Percentiles rank a stretch among this genome's conserved stretches.
phyloP scores from a whole-genome alignment of 805 yeast species.

The Saccharomycopsis javanensis region DNA sequence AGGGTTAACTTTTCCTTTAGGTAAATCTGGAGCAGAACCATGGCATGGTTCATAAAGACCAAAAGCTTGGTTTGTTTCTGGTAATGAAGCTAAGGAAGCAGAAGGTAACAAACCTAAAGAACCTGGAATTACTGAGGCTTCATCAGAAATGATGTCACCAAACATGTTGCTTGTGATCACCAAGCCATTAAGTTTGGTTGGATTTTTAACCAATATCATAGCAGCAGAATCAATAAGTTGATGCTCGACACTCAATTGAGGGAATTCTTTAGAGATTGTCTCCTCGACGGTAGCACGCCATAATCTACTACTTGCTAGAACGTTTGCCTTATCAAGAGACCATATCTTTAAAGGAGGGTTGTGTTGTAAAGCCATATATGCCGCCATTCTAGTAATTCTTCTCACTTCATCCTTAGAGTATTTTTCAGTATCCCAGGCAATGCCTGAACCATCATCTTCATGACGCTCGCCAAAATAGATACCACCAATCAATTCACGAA shows the following conservation, averaged over 20 bases:
- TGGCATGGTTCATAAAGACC: slow-evolving; percentile 98
- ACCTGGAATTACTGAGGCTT: slow-evolving; percentile 97
- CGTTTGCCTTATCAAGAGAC: slow-evolving; percentile 97
- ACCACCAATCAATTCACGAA: slow-evolving; percentile 96
- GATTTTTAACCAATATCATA: slow-evolving; percentile 89
- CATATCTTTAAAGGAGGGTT: slow-evolving; percentile 91
- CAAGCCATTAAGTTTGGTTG: slow-evolving; percentile 86
- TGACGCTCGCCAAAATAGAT: slow-evolving; percentile 93
- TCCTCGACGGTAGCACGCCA: slow-evolving; percentile 90
- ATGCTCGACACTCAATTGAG: slow-evolving; percentile 76
- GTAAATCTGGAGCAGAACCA: slow-evolving; percentile 96
- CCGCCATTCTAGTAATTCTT: slow-evolving; percentile 97
- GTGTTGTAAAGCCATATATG: slow-evolving; percentile 86
- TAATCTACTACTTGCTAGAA: slow-evolving; percentile 87
- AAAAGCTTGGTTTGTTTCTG: slow-evolving; percentile 87
- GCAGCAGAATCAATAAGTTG: slow-evolving; percentile 98
- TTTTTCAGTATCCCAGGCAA: slow-evolving; percentile 89
- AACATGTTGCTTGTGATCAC: slow-evolving; percentile 93
- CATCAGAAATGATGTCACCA: slow-evolving; percentile 97
- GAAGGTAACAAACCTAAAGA: slow-evolving; percentile 93
- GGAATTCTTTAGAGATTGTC: slow-evolving; percentile 81
- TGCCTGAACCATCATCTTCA: slow-evolving; percentile 71
- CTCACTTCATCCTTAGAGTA: slow-evolving; percentile 88
- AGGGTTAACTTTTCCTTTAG: slow-evolving; percentile 83
- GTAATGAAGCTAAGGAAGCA: slow-evolving; percentile 93